Conservation (phyloP, 257 asterid genomes). For the Orobanche coerulescens region DNA sequence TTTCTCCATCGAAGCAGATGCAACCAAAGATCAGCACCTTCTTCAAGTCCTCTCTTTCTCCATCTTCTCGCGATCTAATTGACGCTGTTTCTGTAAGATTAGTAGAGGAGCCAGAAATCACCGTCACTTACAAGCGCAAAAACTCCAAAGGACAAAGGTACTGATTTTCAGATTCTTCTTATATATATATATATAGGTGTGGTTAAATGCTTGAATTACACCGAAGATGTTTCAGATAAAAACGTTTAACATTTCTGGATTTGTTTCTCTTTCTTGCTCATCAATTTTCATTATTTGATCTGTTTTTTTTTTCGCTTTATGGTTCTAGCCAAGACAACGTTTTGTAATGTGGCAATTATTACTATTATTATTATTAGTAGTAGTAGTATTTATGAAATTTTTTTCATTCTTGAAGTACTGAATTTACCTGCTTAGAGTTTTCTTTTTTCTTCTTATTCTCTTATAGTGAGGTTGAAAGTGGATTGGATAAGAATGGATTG, state of each 20-base stretch:
- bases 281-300: background rate
- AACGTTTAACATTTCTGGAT: too few species aligned
- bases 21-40: conserved; percentile 54
- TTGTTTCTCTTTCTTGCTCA: too few species aligned
- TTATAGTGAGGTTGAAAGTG: conserved; percentile 23
- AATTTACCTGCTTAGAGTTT: too few species aligned
- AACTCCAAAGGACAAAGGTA: conserved; percentile 24
- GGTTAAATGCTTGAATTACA: too few species aligned
- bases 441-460: background rate
- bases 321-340: background rate
- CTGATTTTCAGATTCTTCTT: background rate
- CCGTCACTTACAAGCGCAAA: conserved; percentile 33
- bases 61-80: background rate
- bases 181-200: too few species aligned
- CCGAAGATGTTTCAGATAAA: too few species aligned
- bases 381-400: background rate
- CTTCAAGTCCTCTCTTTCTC: conserved; percentile 38
- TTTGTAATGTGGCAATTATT: background rate
- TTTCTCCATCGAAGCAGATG: conserved; percentile 30
- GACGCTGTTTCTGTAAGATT: conserved; percentile 3
- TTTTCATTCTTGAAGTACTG: background rate
- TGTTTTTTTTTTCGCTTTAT: too few species aligned
- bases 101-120: conserved; percentile 27
- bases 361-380: background rate
- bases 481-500: conserved; percentile 20